phyloP scores from a whole-genome alignment of 2,329 filamentous ascomycete species.

The Nemania sp. region DNA sequence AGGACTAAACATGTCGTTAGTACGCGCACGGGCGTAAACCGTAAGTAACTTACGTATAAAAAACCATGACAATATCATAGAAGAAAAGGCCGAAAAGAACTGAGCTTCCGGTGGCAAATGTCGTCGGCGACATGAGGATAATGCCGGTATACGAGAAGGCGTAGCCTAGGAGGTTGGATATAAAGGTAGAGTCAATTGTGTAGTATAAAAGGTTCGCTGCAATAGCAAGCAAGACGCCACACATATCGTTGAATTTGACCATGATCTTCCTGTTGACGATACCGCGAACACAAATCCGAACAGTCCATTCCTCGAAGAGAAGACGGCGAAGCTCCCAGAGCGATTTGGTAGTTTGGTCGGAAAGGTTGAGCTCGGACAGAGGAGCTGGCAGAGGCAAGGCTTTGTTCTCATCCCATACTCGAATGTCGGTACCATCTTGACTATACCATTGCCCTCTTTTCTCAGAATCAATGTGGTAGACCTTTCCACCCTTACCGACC shows the following conservation, averaged over 20 bases:
- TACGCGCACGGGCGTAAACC: constrained; percentile 30
- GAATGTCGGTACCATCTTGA: constrained; percentile 42
- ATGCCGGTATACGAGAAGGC: constrained; percentile 87
- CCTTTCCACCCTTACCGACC: constrained; percentile 56
- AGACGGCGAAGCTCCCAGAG: constrained; percentile 66
- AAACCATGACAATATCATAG: constrained; percentile 95
- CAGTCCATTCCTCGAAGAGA: constrained; percentile 64
- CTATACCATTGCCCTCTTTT: constrained; percentile 55
- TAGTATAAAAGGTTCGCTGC: constrained; percentile 72
- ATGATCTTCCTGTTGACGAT: constrained; percentile 60
- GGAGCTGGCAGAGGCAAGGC: constrained; percentile 56
- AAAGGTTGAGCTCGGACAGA: constrained; percentile 51
- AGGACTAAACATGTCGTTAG: constrained; percentile 61
- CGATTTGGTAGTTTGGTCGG: constrained; percentile 42
- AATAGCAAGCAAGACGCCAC: constrained; percentile 67
- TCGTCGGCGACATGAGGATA: constrained; percentile 87
- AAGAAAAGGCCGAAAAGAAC: constrained; percentile 86
- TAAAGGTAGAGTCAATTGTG: constrained; percentile 66
- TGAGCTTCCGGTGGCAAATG: constrained; percentile 82
- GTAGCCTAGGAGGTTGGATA: constrained; percentile 89
- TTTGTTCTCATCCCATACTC: constrained; percentile 48
- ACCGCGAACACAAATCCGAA: constrained; percentile 65
- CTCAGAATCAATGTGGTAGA: constrained; percentile 61
- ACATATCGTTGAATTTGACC: constrained; percentile 67
- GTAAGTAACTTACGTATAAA: constrained; percentile 73